Base-by-base conservation (phyloP, 345 rosid genomes). In the Citrus glauca region DNA sequence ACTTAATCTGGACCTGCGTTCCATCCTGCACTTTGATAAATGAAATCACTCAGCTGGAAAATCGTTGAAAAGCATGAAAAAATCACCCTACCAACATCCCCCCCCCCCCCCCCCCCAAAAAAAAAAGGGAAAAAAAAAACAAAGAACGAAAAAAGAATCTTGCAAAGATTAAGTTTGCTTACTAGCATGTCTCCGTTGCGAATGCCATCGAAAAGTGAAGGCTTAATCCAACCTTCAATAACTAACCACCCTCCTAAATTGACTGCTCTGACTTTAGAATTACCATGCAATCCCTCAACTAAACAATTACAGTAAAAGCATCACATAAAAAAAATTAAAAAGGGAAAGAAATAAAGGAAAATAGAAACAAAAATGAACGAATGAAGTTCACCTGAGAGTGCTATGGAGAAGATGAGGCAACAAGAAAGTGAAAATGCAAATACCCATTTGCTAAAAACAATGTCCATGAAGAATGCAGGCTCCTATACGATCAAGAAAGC, bases 151-250 rank as follows among this genome's bases (percentile, higher is more conserved):
- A 2, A 30, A 11, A 33, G 57, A 11, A 57, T 69, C 63, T 60
- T 13, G 9, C 61, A 50, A 70, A 61, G 50, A 60, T 76, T 78
- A 78, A 76, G 62, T 53, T 60, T 35, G 71, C 90, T 84, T 80
- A 91, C 96, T 76, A 91, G 92, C 93, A 90, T 91, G 59, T 91
- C 93, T 72, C 91, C 92, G 55, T 90, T 91, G 79, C 89, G 85
- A 83, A 91, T 91, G 62, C 77, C 90, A 81, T 90, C 87, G 73
- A 91, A 91, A 28, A 91, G 87, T 66, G 96, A 87, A 67, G 96
- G 93, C 83, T 90, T 91, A 77, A 91, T 90, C 96, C 96, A 91
- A 72, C 96, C 96, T 83, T 91, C 93, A n/a, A 91, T 70, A 68
- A 91, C 92, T 77, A 91, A 81, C 96, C 96, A 91, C 30, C 96